Conservation (phyloP, 163 green algal genomes). For the Volvox carteri region DNA sequence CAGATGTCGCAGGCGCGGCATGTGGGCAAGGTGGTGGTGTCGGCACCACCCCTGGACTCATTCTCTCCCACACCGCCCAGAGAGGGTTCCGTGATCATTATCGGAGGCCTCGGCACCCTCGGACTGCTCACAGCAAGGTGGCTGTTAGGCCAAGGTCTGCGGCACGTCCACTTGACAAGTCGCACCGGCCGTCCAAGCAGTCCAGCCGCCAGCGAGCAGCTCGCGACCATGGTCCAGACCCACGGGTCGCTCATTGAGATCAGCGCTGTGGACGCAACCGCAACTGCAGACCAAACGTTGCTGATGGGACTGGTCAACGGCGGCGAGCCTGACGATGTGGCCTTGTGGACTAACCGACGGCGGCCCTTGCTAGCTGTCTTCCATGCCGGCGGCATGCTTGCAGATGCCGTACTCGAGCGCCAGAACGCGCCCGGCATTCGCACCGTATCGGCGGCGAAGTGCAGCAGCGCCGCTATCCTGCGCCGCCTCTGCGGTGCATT, state of each 20-base stretch:
- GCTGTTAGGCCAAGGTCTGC: slow-evolving; percentile 72
- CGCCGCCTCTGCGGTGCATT: slow-evolving; percentile 24
- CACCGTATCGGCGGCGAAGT: slow-evolving; percentile 73
- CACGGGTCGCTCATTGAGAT: slow-evolving; percentile 50
- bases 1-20: slow-evolving; percentile 90
- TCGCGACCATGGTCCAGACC: not conserved
- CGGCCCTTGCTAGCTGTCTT: slow-evolving; percentile 46
- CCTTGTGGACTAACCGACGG: not conserved
- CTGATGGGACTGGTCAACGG: not conserved
- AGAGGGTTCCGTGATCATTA: slow-evolving; percentile 71
- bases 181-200: slow-evolving; percentile 52
- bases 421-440: slow-evolving; percentile 65
- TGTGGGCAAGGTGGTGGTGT: slow-evolving; percentile 93
- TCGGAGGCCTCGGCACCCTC: slow-evolving; percentile 87
- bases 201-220: not conserved
- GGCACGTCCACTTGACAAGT: slow-evolving; percentile 72
- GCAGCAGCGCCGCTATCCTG: slow-evolving; percentile 14
- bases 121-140: slow-evolving; percentile 81
- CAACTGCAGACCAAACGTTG: not conserved
- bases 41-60: not conserved
- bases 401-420: slow-evolving; percentile 70
- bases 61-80: not conserved
- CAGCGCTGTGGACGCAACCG: slow-evolving; percentile 11
- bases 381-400: slow-evolving; percentile 77
- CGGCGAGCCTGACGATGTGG: not conserved